Evolutionary conservation across 495 filamentous ascomycete genomes (phyloP), one percentile per base, ranked within the genome.

Genomic region (Rhypophila decipiens): DNA sequence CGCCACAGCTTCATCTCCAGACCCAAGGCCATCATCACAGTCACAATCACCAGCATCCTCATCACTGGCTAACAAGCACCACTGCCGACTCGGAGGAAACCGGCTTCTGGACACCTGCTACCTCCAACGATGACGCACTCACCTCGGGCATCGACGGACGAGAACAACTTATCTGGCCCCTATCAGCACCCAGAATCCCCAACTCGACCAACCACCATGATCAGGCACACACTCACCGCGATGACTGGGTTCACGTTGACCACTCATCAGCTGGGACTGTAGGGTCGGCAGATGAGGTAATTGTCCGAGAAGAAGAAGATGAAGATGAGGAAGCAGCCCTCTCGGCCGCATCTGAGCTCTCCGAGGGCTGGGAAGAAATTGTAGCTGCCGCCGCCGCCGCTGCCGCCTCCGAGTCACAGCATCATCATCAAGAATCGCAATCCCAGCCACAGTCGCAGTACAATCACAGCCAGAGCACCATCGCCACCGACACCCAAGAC

Each of bases 281-380:
- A 31, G 7, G 13, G 7, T 31, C 27, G 27, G 27, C 27, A 31
- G 27, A 13, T 31, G 36, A 18, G 9, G 3, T 18, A 18, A 18
- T n/a, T 18, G 8, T 13, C 2, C 47, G 33, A 18, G 38, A 47
- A 56, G 2, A 49, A 45, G 5, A 51, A 45, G 54, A 29, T 38
- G 35, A 50, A 46, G 38, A 34, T 51, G 24, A 29, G 37, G 20
- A 4, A 17, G 11, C 8, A 15, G 13, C 31, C 29, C 1, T 49
- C 48, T 2, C n/a, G 12, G 4, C n/a, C 3, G 41, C 31, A 0
- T 50, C 49, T 0, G 55, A 58, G n/a, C 23, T 56, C 2, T 58
- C 55, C 15, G 46, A 44, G 19, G 52, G 52, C 11, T 60, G 58
- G 58, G 51, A 60, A 4, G 55, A 58, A 10, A 37, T 46, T 3